A percentile compares a stretch with the other conserved stretches of the same genome.
These are phyloP conservation scores for Erigeron canadensis DNA, from an alignment of 129 eudicot species.

Conservation along the genomic window DNA sequence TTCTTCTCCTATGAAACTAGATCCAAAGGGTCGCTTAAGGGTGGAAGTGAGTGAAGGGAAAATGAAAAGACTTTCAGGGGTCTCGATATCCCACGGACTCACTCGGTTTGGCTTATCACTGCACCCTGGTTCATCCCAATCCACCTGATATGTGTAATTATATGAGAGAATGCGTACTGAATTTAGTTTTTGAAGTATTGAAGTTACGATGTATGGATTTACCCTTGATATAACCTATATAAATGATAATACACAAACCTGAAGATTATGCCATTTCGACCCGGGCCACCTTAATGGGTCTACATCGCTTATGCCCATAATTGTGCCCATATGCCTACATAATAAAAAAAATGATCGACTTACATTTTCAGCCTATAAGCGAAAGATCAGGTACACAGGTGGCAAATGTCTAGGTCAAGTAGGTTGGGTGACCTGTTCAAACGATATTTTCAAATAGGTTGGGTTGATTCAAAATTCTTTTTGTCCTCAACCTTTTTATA, in stretches of 20 bases:
- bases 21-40: conserved; percentile 64
- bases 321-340: conserved; percentile 79
- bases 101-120: conserved; percentile 67
- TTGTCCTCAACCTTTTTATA: not conserved
- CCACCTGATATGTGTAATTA: conserved; percentile 49
- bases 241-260: conserved; percentile 37
- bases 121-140: conserved; percentile 87
- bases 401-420: not conserved
- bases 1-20: conserved; percentile 43
- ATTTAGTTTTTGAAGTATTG: not conserved
- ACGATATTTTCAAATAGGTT: not conserved
- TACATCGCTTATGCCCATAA: conserved; percentile 64
- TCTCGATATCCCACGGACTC: conserved; percentile 83
- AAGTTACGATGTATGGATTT: not conserved
- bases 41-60: conserved; percentile 79
- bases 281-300: conserved; percentile 84
- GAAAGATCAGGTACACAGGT: not conserved
- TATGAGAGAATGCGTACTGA: not conserved
- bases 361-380: not conserved
- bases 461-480: not conserved
- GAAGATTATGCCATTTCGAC: conserved; percentile 84
- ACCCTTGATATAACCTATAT: not conserved
- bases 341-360: not conserved
- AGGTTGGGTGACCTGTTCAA: not conserved
- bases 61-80: conserved; percentile 80